Conservation (phyloP, 306 rosid genomes). For the Boehmeria nivea region DNA sequence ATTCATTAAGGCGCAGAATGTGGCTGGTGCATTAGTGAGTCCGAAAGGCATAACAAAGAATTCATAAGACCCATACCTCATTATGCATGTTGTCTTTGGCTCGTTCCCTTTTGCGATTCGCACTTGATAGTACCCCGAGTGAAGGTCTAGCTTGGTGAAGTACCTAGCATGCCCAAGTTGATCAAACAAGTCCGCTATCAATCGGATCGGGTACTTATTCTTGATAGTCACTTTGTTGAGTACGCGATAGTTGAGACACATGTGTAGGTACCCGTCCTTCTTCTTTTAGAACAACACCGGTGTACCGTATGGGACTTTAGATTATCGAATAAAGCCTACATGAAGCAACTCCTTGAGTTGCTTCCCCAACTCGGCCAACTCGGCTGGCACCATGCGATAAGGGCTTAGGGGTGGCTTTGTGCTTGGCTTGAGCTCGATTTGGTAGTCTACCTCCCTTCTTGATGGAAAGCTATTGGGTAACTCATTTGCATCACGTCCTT, state of each 20-base stretch:
- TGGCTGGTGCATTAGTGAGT: neutral
- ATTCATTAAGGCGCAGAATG: neutral
- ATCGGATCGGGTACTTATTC: neutral
- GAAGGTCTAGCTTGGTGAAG: neutral
- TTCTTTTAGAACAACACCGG: neutral
- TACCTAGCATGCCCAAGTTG: neutral
- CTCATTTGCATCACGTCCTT: neutral
- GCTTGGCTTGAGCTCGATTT: neutral
- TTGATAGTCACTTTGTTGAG: neutral
- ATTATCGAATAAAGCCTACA: neutral
- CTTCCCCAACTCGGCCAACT: neutral
- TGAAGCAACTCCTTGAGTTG: neutral
- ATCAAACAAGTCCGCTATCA: neutral
- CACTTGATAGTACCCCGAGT: neutral
- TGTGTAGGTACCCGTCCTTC: neutral
- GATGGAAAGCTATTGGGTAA: neutral
- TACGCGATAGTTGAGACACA: neutral
- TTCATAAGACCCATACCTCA: neutral
- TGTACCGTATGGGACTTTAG: neutral
- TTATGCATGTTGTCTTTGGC: neutral
- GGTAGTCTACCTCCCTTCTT: neutral
- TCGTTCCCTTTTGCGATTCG: neutral
- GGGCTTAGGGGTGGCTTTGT: neutral
- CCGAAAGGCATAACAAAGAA: neutral
- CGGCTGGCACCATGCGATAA: neutral